Conservation (phyloP, 83 land plant genomes). For the Picea engelmannii region DNA sequence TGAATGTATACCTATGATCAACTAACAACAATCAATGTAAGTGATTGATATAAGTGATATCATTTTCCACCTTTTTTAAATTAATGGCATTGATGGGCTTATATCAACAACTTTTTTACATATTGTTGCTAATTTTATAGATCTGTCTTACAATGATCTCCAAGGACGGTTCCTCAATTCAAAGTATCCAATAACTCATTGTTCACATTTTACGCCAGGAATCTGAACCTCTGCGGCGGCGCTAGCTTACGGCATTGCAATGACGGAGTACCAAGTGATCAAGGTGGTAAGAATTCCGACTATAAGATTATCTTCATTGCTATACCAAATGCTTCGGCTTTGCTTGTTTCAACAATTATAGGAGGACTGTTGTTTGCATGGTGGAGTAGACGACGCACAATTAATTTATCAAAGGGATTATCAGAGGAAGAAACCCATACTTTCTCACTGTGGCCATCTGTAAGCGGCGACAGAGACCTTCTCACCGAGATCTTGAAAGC, state of each 20-base stretch:
- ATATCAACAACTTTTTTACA: too few species aligned
- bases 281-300: not conserved
- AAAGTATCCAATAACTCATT: slow-evolving; percentile 11
- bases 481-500: slow-evolving; percentile 40
- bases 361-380: not conserved
- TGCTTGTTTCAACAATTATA: not conserved
- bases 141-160: slow-evolving; percentile 36
- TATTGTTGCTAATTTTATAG: slow-evolving; percentile 12
- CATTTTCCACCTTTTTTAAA: too few species aligned
- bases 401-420: not conserved
- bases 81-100: too few species aligned
- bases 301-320: not conserved
- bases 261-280: not conserved
- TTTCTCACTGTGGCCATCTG: slow-evolving; percentile 32
- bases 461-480: slow-evolving; percentile 20
- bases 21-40: too few species aligned
- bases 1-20: too few species aligned
- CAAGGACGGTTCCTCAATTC: slow-evolving; percentile 45
- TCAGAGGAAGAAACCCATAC: not conserved
- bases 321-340: not conserved
- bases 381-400: not conserved
- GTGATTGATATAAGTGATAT: too few species aligned
- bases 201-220: slow-evolving; percentile 11
- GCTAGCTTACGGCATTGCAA: not conserved
- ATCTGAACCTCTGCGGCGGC: slow-evolving; percentile 43